Conservation (phyloP, 129 eudicot genomes). For the Escallonia rubra region DNA sequence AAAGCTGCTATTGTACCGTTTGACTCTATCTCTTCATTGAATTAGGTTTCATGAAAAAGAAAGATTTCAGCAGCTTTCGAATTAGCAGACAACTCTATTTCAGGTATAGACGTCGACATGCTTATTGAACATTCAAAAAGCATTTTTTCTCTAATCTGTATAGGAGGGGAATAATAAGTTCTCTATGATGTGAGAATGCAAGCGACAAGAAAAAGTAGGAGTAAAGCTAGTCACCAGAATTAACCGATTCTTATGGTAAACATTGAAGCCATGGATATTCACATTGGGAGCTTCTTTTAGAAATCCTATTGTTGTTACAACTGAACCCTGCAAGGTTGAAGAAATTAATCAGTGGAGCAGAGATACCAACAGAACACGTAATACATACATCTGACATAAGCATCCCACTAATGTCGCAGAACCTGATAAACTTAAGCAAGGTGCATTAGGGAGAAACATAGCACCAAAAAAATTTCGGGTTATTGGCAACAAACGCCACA, state of each 20-base stretch:
- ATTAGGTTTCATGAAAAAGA: no score
- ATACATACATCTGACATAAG: neutral
- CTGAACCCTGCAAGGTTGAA: constrained; percentile 44
- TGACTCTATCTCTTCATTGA: no score
- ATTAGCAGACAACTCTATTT: no score
- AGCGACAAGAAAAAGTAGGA: neutral
- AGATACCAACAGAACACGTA: neutral
- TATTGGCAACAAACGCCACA: no score
- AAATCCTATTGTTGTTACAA: constrained; percentile 84
- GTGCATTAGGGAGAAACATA: no score
- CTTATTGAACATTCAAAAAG: no score
- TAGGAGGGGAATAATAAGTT: no score
- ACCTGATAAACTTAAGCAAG: neutral
- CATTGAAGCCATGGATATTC: constrained; percentile 77
- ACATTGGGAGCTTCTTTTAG: constrained; percentile 80
- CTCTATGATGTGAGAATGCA: neutral
- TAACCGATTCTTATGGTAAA: constrained; percentile 90
- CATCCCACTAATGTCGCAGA: neutral
- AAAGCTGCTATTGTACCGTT: no score
- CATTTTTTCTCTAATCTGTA: no score
- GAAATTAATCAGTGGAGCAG: constrained; percentile 6
- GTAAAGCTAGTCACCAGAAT: constrained; percentile 59
- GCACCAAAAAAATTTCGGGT: no score
- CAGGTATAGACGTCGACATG: no score
- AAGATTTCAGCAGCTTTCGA: no score